Conservation (phyloP, 352 stramenopile species). For the Phytopythium sindhum region DNA sequence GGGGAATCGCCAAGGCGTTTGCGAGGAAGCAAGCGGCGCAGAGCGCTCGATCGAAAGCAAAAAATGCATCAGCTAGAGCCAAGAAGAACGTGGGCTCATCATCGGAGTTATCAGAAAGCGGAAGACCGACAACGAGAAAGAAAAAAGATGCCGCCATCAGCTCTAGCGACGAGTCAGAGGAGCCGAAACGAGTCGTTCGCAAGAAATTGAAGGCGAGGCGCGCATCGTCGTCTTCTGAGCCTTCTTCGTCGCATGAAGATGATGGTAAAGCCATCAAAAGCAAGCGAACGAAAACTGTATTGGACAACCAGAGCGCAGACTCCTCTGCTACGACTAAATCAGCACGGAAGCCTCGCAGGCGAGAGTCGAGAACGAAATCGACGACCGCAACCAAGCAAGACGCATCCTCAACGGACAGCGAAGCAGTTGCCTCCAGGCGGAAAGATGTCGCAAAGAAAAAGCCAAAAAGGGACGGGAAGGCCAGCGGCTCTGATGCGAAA, state of each 20-base stretch:
- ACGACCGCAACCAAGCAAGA: background rate
- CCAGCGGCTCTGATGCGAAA: background rate
- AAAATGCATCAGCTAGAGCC: slow-evolving; percentile 13
- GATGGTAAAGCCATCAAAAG: background rate
- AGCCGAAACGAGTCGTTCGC: background rate
- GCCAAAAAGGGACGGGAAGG: background rate
- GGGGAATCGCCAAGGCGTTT: slow-evolving; percentile 70
- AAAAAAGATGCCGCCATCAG: slow-evolving; percentile 10
- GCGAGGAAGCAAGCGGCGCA: slow-evolving; percentile 38
- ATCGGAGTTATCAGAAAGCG: slow-evolving; percentile 7
- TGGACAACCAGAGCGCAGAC: slow-evolving; percentile 1
- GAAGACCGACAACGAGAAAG: background rate
- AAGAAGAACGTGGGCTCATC: slow-evolving; percentile 4
- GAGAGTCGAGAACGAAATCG: background rate
- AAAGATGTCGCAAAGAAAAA: background rate
- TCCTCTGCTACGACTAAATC: background rate
- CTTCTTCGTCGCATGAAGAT: background rate
- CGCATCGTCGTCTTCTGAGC: background rate
- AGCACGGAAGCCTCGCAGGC: background rate
- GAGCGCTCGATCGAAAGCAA: slow-evolving; percentile 7
- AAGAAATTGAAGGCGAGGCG: background rate
- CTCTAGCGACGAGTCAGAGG: slow-evolving; percentile 17
- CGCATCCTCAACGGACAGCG: background rate
- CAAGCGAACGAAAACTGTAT: background rate
- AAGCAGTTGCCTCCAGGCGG: background rate